phyloP scores from a whole-genome alignment of 164 flowering plant species.

The Liriodendron chinense region DNA sequence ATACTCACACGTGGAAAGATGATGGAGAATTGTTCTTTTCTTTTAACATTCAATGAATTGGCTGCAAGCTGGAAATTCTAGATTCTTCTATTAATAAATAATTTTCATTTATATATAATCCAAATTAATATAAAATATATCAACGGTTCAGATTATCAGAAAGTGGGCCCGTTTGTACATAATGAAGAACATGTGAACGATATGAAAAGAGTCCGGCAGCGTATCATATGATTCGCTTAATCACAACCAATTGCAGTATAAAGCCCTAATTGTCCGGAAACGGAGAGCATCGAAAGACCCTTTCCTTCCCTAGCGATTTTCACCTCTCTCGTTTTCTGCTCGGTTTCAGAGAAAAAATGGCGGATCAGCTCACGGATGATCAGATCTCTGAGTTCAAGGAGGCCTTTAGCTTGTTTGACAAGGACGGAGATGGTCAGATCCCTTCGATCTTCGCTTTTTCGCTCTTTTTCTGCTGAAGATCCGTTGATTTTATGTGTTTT shows the following conservation, averaged over 20 bases:
- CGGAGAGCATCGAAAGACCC: neutral
- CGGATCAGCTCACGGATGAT: conserved; percentile 46
- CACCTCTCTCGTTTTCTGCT: neutral
- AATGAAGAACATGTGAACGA: no score
- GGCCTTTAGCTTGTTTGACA: conserved; percentile 50
- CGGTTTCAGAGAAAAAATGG: conserved; percentile 18
- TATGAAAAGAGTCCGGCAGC: no score
- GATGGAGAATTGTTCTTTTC: no score
- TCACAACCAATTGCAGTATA: conserved; percentile 5
- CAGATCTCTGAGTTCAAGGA: conserved; percentile 56
- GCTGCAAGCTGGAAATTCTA: no score
- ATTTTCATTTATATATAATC: no score
- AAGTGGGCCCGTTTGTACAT: no score
- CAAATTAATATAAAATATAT: no score
- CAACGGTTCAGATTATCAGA: no score
- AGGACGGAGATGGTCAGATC: conserved; percentile 44
- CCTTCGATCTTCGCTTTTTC: neutral
- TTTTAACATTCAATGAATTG: no score
- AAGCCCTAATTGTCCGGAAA: conserved; percentile 15
- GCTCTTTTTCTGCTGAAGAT: neutral
- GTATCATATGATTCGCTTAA: no score
- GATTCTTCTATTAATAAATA: no score
- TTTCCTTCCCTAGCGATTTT: neutral
- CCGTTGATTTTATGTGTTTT: neutral
- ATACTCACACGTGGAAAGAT: no score